Evolutionary conservation across 768 basidiomycete genomes (phyloP).

Genomic region (Strobilomyces dryophilus): DNA sequence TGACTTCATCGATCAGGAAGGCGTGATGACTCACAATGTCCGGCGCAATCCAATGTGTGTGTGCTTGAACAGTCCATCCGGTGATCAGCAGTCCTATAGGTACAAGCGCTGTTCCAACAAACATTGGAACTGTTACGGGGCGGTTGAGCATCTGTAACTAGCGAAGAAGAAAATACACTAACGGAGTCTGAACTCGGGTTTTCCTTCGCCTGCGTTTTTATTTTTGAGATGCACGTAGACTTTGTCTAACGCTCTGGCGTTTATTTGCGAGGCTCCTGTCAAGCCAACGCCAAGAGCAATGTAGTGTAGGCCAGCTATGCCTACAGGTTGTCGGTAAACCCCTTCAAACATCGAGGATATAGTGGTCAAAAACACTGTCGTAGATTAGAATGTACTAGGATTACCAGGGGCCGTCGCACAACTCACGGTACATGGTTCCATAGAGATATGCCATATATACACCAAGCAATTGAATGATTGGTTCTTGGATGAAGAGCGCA

Average conservation of each 20-base stretch:
- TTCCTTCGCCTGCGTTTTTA: conserved; percentile 51
- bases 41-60: conserved; percentile 64
- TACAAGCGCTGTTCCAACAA: conserved; percentile 53
- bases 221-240: conserved; percentile 48
- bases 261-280: conserved; percentile 45
- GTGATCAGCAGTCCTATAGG: conserved; percentile 65
- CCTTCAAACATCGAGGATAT: conserved; percentile 55
- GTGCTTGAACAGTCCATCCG: conserved; percentile 63
- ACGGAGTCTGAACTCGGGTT: conserved; percentile 54
- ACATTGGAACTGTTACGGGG: conserved; percentile 45
- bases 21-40: conserved; percentile 48
- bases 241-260: conserved; percentile 53
- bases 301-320: conserved; percentile 67
- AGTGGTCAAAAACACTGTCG: conserved; percentile 62
- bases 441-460: conserved; percentile 70
- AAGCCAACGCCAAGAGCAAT: conserved; percentile 68
- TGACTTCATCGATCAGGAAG: too few relatives aligned
- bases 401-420: background rate
- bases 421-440: conserved; percentile 54
- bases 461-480: conserved; percentile 65
- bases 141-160: conserved; percentile 1
- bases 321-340: conserved; percentile 49
- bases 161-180: conserved; percentile 9
- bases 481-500: conserved; percentile 52
- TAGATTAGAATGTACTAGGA: background rate